Conservation (phyloP, 306 rosid species). For the Mucuna pruriens region DNA sequence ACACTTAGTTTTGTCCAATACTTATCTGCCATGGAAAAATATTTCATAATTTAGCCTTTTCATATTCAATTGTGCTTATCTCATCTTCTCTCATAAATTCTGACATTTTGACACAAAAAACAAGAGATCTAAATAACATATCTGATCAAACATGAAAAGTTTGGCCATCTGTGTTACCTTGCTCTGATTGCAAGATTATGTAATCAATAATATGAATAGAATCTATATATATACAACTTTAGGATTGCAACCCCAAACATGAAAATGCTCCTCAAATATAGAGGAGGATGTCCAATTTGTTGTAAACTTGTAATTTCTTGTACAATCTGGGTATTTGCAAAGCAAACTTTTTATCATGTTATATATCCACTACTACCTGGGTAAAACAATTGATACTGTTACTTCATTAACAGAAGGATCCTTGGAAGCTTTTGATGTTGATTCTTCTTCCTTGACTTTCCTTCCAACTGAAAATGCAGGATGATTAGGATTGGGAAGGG, state of each 20-base stretch:
- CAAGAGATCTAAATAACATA: no score
- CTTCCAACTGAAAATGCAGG: conserved; percentile 54
- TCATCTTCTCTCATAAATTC: no score
- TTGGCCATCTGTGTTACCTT: no score
- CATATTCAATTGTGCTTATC: no score
- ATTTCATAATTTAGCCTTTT: no score
- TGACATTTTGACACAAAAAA: no score
- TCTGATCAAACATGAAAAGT: no score
- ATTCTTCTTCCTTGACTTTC: conserved; percentile 10
- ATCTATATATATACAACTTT: not conserved
- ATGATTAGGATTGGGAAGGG: conserved; percentile 53
- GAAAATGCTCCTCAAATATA: not conserved
- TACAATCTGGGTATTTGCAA: not conserved
- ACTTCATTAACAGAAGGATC: conserved; percentile 39
- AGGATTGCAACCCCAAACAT: not conserved
- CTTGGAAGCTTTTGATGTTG: conserved; percentile 34
- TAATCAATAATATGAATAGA: not conserved
- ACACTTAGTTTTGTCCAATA: no score
- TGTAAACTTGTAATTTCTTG: not conserved
- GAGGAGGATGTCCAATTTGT: not conserved
- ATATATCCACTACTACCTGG: conserved; percentile 16
- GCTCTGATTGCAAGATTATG: not conserved
- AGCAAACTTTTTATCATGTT: not conserved
- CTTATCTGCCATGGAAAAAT: no score
- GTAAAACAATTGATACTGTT: conserved; percentile 36